Conservation (phyloP, 1,139 yeast genomes). For the Diutina catenulata region DNA sequence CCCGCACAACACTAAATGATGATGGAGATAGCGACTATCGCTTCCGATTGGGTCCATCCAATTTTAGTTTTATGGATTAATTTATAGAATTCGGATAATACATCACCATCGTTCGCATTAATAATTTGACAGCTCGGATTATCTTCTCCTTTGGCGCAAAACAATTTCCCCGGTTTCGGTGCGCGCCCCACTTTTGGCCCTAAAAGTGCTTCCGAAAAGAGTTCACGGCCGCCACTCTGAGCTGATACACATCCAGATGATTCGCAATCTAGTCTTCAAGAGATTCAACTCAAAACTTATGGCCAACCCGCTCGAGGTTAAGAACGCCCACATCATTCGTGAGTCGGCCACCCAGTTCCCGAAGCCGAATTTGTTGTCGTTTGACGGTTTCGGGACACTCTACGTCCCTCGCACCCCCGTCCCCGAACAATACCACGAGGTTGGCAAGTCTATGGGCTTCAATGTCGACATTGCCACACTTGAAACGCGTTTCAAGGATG, state of each 20-base stretch:
- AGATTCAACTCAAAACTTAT: background rate
- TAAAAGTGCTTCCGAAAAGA: background rate
- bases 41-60: background rate
- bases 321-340: constrained; percentile 3
- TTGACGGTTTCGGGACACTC: constrained; percentile 59
- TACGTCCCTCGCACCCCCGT: constrained; percentile 48
- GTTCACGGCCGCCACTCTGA: background rate
- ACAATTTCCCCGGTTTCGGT: too few species aligned
- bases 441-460: constrained; percentile 34
- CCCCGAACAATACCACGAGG: constrained; percentile 36
- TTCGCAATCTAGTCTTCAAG: background rate
- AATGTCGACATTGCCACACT: constrained; percentile 18
- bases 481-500: constrained; percentile 17
- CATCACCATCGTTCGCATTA: background rate
- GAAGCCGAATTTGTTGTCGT: constrained; percentile 39
- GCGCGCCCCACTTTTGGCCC: too few species aligned
- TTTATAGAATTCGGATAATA: background rate
- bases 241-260: background rate
- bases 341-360: background rate
- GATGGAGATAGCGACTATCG: constrained; percentile 1
- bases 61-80: background rate
- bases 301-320: constrained; percentile 1
- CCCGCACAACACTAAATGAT: constrained; percentile 14
- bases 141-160: too few species aligned
- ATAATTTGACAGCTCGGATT: too few species aligned